Percentiles rank a stretch among this genome's conserved stretches.
Conservation (phyloP, 345 rosid species). For the Leavenworthia alabamica region DNA sequence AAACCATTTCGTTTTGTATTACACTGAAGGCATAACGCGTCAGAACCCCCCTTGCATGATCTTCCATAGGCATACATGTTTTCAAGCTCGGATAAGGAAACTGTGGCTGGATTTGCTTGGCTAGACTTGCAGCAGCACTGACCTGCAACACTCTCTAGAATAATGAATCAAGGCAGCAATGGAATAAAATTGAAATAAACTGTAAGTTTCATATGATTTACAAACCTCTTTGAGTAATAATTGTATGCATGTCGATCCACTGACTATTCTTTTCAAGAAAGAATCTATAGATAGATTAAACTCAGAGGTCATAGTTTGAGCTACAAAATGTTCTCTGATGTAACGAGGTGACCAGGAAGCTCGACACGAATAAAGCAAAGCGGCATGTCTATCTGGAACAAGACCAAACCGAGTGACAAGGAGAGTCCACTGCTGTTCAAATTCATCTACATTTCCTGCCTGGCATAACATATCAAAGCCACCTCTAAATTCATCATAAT, state of each 20-base stretch:
- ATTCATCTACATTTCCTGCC: conserved; percentile 55
- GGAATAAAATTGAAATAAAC: neutral
- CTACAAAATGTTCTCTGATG: conserved; percentile 59
- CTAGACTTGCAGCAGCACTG: conserved; percentile 42
- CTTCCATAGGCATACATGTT: conserved; percentile 82
- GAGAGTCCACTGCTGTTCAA: conserved; percentile 73
- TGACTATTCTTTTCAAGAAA: conserved; percentile 52
- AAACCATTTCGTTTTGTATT: conserved; percentile 67
- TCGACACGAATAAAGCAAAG: conserved; percentile 59
- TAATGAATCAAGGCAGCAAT: conserved; percentile 16
- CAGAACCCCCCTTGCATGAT: conserved; percentile 64
- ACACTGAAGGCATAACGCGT: conserved; percentile 72
- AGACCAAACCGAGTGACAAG: conserved; percentile 72
- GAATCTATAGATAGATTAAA: conserved; percentile 54
- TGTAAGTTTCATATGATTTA: neutral
- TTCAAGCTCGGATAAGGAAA: conserved; percentile 47
- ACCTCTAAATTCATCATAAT: conserved; percentile 61
- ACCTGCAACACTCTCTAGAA: conserved; percentile 43
- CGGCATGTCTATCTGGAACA: conserved; percentile 66
- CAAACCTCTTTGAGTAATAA: conserved; percentile 78
- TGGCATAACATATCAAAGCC: conserved; percentile 61
- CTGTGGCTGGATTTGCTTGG: conserved; percentile 33
- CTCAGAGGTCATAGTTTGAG: conserved; percentile 59
- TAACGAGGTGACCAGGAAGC: conserved; percentile 62
- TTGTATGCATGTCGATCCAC: conserved; percentile 60